Evolutionary conservation across 768 basidiomycete species (phyloP).

Genomic region (Pholiota conissans): DNA sequence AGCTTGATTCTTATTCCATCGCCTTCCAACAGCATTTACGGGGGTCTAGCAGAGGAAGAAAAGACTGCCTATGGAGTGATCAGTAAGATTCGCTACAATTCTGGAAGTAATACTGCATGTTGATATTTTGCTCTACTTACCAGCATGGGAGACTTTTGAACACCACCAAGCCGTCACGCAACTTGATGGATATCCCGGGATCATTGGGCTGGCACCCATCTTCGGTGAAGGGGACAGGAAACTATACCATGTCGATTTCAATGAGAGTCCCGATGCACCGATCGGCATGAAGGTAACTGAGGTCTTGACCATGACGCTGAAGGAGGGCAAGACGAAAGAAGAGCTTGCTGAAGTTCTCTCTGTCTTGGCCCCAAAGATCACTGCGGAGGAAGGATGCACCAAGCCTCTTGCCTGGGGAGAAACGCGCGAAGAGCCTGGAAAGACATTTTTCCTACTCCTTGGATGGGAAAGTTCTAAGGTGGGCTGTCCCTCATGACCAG

Average conservation of each 20-base stretch:
- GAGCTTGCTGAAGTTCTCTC: background rate
- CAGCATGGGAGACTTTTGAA: constrained; percentile 22
- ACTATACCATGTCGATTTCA: constrained; percentile 1
- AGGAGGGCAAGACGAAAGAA: constrained; percentile 1
- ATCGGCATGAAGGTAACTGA: background rate
- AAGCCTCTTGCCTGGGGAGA: constrained; percentile 1
- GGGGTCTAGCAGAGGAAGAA: constrained; percentile 16
- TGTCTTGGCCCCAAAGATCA: background rate
- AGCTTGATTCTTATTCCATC: background rate
- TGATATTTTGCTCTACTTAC: background rate
- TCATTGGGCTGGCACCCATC: constrained; percentile 2
- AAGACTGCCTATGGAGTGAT: constrained; percentile 11
- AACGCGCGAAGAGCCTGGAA: constrained; percentile 1
- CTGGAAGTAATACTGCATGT: too few species aligned
- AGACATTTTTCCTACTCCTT: background rate
- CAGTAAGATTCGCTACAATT: background rate
- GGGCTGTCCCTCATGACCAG: background rate
- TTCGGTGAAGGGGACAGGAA: background rate
- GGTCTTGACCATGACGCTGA: background rate
- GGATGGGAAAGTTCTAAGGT: constrained; percentile 12
- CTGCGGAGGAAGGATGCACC: constrained; percentile 3
- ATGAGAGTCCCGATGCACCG: background rate
- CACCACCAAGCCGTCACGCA: constrained; percentile 17
- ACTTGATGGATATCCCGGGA: constrained; percentile 11
- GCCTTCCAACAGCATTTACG: constrained; percentile 6